Conservation (phyloP, 768 basidiomycete species). For the Heimioporus sp. region DNA sequence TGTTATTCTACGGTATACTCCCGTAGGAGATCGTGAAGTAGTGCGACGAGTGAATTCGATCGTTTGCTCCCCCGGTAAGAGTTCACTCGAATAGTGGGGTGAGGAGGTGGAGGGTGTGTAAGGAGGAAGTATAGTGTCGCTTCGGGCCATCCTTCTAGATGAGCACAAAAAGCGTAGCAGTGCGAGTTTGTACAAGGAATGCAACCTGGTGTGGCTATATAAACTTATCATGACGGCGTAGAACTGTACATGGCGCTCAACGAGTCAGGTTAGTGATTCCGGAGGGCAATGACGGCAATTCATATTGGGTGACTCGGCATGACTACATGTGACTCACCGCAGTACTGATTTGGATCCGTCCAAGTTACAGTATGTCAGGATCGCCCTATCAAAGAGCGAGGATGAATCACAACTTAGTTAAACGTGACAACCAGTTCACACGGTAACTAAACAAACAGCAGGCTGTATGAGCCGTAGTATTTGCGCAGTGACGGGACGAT, state of each 20-base stretch:
- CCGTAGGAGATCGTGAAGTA: conserved; percentile 5
- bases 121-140: conserved; percentile 42
- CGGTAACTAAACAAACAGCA: neutral
- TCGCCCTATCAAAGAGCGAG: too few species aligned
- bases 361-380: too few species aligned
- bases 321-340: neutral
- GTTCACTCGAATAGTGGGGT: conserved; percentile 55
- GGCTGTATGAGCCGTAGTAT: neutral
- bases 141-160: neutral
- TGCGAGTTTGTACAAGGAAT: neutral
- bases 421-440: neutral
- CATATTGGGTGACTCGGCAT: neutral
- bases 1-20: conserved; percentile 31
- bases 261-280: neutral
- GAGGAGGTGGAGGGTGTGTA: conserved; percentile 54
- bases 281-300: neutral
- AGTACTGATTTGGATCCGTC: neutral
- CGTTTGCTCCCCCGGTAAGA: conserved; percentile 46
- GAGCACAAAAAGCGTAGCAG: neutral
- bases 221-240: neutral
- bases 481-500: neutral
- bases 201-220: neutral
- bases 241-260: neutral
- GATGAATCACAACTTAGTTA: too few species aligned
- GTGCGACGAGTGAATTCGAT: conserved; percentile 42